Conservation (phyloP, 495 filamentous ascomycete genomes). For the Pyrenopolyporus hunteri region DNA sequence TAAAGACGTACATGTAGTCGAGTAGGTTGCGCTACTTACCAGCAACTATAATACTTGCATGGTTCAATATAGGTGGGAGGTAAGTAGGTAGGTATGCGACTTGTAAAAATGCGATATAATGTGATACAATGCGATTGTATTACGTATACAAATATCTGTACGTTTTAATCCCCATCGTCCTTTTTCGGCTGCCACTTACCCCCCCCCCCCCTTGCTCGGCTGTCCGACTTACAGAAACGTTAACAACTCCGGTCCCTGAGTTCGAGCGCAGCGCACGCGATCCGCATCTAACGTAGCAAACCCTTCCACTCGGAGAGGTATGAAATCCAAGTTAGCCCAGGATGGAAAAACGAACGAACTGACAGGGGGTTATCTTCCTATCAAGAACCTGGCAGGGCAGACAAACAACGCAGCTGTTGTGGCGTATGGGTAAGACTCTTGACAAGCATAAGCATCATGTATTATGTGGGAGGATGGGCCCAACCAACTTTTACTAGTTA, state of each 20-base stretch:
- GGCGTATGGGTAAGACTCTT: slow-evolving; percentile 25
- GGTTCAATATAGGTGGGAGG: too few relatives aligned
- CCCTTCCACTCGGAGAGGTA: slow-evolving; percentile 15
- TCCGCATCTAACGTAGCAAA: slow-evolving; percentile 23
- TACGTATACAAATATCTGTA: slow-evolving; percentile 9
- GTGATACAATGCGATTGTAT: slow-evolving; percentile 33
- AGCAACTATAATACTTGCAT: slow-evolving; percentile 32
- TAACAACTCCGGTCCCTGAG: slow-evolving; percentile 29
- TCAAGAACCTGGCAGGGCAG: slow-evolving; percentile 29
- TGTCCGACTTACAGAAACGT: slow-evolving; percentile 20
- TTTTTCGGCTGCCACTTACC: background rate
- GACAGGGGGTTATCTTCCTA: slow-evolving; percentile 30
- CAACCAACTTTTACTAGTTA: slow-evolving; percentile 43
- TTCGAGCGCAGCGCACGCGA: slow-evolving; percentile 26
- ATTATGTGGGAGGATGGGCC: slow-evolving; percentile 26
- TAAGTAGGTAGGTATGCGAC: slow-evolving; percentile 25
- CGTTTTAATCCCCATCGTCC: background rate
- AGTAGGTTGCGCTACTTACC: slow-evolving; percentile 28
- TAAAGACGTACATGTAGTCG: slow-evolving; percentile 13
- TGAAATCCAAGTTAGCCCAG: slow-evolving; percentile 12
- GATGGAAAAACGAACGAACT: slow-evolving; percentile 16
- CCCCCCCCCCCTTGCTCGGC: slow-evolving; percentile 18
- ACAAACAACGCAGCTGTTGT: slow-evolving; percentile 35
- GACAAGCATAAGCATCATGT: slow-evolving; percentile 44
- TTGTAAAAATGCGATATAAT: slow-evolving; percentile 13